Percentiles rank a stretch among this genome's conserved stretches.
Conservation (phyloP, 2,329 filamentous ascomycete species). For the Paraphoma sp. region DNA sequence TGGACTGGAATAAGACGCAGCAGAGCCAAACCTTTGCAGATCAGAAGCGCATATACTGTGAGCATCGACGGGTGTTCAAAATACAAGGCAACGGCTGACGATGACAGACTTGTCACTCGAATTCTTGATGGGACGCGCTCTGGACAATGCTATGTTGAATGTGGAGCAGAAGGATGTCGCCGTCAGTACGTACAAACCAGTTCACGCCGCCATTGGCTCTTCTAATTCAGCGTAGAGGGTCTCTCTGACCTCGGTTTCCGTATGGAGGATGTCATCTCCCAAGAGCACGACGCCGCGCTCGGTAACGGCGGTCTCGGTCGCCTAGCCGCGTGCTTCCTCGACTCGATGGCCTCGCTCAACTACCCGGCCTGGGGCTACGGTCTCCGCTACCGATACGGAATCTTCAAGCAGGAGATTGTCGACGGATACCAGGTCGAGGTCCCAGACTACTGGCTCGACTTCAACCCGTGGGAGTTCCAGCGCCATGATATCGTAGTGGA, state of each 20-base stretch:
- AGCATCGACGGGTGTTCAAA: conserved; percentile 21
- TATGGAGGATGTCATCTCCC: conserved; percentile 91
- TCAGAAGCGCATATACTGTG: conserved; percentile 91
- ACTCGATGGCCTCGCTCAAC: conserved; percentile 93
- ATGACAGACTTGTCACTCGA: conserved; percentile 82
- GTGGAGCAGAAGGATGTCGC: conserved; percentile 86
- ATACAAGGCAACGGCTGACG: conserved; percentile 14
- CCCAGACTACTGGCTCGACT: conserved; percentile 98
- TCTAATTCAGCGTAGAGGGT: conserved; percentile 66
- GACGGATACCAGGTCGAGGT: conserved; percentile 98
- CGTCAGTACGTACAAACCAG: conserved; percentile 63
- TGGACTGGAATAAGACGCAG: conserved; percentile 98
- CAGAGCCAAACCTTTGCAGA: conserved; percentile 92
- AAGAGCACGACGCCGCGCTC: conserved; percentile 95
- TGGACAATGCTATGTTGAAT: conserved; percentile 99
- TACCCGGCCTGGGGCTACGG: conserved; percentile 98
- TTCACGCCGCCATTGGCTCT: not conserved
- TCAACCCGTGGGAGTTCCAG: conserved; percentile 99
- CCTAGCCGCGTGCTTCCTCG: conserved; percentile 94
- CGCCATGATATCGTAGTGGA: conserved; percentile 94
- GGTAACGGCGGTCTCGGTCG: conserved; percentile 96
- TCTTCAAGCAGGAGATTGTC: conserved; percentile 99
- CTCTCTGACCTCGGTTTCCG: conserved; percentile 91
- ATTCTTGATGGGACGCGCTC: conserved; percentile 93
- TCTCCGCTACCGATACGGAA: conserved; percentile 87